These are phyloP conservation scores for Backusella psychrophila DNA, from an alignment of 192 early-diverging fungal genomes.

Conservation along the genomic window DNA sequence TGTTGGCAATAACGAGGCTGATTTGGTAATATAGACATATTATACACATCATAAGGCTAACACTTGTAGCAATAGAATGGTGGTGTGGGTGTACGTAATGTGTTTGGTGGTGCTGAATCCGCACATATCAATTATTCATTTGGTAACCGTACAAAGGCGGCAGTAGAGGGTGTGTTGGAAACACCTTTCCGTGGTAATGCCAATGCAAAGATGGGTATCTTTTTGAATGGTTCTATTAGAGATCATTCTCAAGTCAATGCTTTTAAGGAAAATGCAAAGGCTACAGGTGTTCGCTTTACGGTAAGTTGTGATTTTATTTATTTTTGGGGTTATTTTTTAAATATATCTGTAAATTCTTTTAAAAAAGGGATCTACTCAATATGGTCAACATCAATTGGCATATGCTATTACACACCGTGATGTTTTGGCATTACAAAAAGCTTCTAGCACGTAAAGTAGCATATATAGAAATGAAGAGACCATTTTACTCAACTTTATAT, in stretches of 20 bases:
- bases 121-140: constrained; percentile 47
- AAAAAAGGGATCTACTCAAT: not conserved
- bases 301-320: not conserved
- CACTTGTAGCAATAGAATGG: constrained; percentile 9
- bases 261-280: constrained; percentile 24
- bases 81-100: constrained; percentile 69
- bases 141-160: constrained; percentile 37
- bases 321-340: not conserved
- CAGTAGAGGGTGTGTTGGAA: constrained; percentile 39
- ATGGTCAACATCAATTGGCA: constrained; percentile 13
- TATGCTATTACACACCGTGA: constrained; percentile 3
- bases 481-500: too few species aligned
- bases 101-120: constrained; percentile 86
- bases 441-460: not conserved
- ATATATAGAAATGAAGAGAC: too few species aligned
- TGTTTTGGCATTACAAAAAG: not conserved
- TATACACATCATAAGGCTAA: too few species aligned
- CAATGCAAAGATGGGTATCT: constrained; percentile 50
- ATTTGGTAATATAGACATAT: constrained; percentile 51
- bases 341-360: too few species aligned
- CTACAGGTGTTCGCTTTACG: constrained; percentile 26
- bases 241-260: constrained; percentile 30
- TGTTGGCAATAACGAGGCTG: constrained; percentile 80
- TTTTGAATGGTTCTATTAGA: constrained; percentile 21
- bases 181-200: constrained; percentile 69